These are phyloP conservation scores for Waitea zeae DNA, from an alignment of 1,284 basidiomycete species.

Conservation along the genomic window DNA sequence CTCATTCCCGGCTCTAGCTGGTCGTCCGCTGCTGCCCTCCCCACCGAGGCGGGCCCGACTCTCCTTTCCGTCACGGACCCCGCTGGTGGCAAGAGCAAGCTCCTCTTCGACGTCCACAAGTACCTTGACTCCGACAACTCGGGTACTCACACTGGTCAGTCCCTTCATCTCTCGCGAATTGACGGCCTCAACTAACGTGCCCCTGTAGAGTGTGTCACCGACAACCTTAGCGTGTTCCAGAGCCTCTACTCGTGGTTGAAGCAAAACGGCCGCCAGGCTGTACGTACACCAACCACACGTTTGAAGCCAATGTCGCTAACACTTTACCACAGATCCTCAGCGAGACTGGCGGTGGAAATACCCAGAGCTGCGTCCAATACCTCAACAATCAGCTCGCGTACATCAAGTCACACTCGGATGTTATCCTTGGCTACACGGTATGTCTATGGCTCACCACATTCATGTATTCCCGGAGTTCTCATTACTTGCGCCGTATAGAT, in stretches of 20 bases:
- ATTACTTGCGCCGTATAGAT: conserved; percentile 29
- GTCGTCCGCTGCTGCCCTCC: conserved; percentile 26
- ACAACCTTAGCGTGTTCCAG: conserved; percentile 27
- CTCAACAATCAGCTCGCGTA: background rate
- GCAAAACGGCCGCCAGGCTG: conserved; percentile 31
- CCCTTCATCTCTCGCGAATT: no score
- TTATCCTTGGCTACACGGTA: conserved; percentile 6
- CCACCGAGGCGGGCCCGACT: conserved; percentile 30
- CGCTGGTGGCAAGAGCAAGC: conserved; percentile 25
- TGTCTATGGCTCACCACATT: conserved; percentile 23
- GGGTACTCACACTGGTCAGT: conserved; percentile 30
- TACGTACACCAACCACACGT: no score
- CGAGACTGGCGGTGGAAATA: conserved; percentile 42
- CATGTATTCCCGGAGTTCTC: conserved; percentile 27
- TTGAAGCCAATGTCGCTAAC: no score
- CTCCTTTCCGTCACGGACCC: conserved; percentile 37
- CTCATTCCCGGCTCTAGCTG: conserved; percentile 26
- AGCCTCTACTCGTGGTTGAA: conserved; percentile 28
- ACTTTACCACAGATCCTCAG: no score
- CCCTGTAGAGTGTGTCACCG: background rate
- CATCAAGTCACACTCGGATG: background rate
- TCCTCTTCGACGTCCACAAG: conserved; percentile 46
- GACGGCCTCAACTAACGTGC: no score
- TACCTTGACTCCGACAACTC: conserved; percentile 31
- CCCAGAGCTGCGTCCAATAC: conserved; percentile 25